Conservation (phyloP, 1,284 basidiomycete species). For the Tilletia caries region DNA sequence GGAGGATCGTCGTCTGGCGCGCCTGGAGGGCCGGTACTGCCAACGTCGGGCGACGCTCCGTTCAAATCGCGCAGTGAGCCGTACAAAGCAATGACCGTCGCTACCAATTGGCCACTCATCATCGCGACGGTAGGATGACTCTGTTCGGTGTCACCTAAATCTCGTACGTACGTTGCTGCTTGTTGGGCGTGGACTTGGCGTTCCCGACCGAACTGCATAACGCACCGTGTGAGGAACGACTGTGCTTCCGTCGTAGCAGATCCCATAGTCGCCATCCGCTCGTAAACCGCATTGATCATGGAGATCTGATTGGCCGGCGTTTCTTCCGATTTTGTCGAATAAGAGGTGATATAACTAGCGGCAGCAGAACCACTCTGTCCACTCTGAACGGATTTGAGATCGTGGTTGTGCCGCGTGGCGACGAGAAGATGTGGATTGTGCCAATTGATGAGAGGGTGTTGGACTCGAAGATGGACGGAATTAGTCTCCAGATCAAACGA, state of each 20-base stretch:
- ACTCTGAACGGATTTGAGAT: neutral
- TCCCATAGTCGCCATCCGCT: neutral
- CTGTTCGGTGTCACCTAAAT: neutral
- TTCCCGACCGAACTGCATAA: neutral
- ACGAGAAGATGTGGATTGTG: neutral
- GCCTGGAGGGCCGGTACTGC: too few relatives aligned
- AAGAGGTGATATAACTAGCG: neutral
- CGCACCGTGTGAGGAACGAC: neutral
- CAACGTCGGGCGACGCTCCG: too few relatives aligned
- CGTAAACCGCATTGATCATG: neutral
- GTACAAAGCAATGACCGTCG: neutral
- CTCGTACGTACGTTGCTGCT: neutral
- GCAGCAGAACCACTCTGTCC: neutral
- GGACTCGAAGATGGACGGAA: neutral
- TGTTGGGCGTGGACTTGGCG: neutral
- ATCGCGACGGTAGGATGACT: neutral
- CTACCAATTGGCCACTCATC: neutral
- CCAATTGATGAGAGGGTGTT: neutral
- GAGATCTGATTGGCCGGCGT: neutral
- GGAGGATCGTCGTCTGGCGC: too few relatives aligned
- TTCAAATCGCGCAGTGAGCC: too few relatives aligned
- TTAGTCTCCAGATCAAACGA: neutral
- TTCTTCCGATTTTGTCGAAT: too few relatives aligned
- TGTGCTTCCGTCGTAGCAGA: neutral
- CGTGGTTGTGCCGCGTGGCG: neutral